These are phyloP conservation scores for Tetracentron sinense DNA, from an alignment of 164 flowering plant genomes.

Conservation along the genomic window DNA sequence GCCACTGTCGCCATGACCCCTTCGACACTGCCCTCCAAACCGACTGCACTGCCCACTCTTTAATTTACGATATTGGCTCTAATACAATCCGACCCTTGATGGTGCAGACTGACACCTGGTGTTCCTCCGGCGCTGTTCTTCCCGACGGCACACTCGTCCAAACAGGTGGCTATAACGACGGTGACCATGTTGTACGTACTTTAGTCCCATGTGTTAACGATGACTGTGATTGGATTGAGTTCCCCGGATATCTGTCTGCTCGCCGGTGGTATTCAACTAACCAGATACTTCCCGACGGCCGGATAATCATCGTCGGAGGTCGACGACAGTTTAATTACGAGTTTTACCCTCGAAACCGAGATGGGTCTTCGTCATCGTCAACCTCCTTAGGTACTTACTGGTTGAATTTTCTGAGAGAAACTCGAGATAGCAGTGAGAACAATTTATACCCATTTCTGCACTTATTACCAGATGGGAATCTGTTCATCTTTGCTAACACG, in stretches of 20 bases:
- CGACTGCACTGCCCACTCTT: constrained; percentile 63
- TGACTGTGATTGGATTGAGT: constrained; percentile 55
- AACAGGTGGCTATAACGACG: constrained; percentile 64
- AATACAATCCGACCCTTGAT: constrained; percentile 41
- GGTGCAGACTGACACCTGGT: constrained; percentile 61
- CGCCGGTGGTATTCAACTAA: constrained; percentile 58
- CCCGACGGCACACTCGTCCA: constrained; percentile 53
- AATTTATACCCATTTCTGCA: constrained; percentile 58
- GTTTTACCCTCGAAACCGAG: constrained; percentile 36
- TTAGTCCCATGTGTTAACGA: constrained; percentile 32
- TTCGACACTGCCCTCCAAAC: constrained; percentile 22
- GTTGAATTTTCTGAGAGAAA: constrained; percentile 34
- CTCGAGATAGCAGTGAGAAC: constrained; percentile 34
- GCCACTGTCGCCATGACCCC: constrained; percentile 35
- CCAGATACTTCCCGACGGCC: constrained; percentile 52
- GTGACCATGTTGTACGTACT: constrained; percentile 40
- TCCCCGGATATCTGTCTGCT: constrained; percentile 17
- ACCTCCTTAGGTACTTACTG: background rate
- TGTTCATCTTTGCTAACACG: constrained; percentile 59
- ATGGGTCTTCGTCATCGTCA: background rate
- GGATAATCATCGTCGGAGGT: constrained; percentile 49
- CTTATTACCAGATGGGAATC: constrained; percentile 52
- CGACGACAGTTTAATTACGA: constrained; percentile 51
- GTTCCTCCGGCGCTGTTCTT: constrained; percentile 51
- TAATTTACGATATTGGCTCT: constrained; percentile 35